phyloP scores from a whole-genome alignment of 176 grass and related monocot genomes.

The Avena eriantha region DNA sequence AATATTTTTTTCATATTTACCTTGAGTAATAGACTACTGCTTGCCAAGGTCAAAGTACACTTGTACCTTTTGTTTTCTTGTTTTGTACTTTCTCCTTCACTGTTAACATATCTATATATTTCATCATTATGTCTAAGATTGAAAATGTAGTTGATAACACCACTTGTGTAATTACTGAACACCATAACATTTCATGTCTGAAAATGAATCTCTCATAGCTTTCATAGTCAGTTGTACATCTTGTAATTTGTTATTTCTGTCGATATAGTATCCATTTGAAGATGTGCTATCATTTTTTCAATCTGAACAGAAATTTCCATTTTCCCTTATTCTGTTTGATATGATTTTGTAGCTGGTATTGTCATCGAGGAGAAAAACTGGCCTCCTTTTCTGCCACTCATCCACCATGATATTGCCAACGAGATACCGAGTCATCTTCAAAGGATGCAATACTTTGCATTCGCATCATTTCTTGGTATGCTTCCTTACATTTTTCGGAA shows the following conservation, averaged over 20 bases:
- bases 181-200: background rate
- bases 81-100: background rate
- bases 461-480: constrained; percentile 91
- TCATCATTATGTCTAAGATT: background rate
- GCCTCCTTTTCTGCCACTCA: constrained; percentile 95
- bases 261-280: background rate
- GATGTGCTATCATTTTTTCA: background rate
- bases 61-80: background rate
- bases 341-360: constrained; percentile 80
- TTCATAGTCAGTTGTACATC: background rate
- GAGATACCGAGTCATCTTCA: constrained; percentile 96
- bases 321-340: constrained; percentile 21
- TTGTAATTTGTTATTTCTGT: constrained; percentile 17
- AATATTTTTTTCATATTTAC: background rate
- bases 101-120: background rate
- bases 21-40: background rate
- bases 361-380: constrained; percentile 97
- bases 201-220: background rate
- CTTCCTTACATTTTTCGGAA: constrained; percentile 15
- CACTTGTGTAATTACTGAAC: background rate
- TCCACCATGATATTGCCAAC: constrained; percentile 94
- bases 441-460: constrained; percentile 92
- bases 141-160: background rate
- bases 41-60: background rate
- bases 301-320: background rate